Conservation (phyloP, 2,329 filamentous ascomycete species). For the Fusarium kyushuense region DNA sequence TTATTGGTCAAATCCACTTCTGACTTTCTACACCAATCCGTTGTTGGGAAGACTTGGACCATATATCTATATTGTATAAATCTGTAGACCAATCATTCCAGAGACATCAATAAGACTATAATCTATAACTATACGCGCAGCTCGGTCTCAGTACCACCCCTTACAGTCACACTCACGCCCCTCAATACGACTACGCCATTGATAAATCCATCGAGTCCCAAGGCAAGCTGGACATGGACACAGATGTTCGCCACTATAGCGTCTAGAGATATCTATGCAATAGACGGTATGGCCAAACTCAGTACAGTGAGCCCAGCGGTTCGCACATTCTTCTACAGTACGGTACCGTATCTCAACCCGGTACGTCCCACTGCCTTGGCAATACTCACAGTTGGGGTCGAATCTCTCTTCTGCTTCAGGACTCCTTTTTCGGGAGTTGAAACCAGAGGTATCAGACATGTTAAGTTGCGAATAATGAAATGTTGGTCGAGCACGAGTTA, state of each 20-base stretch:
- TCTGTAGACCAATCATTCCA: not conserved
- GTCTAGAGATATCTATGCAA: accelerated
- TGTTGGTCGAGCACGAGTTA: not conserved
- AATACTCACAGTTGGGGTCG: not conserved
- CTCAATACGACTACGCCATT: not conserved
- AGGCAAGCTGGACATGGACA: not conserved
- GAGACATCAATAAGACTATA: accelerated
- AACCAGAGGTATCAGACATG: not conserved
- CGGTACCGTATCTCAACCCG: not conserved
- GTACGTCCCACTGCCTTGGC: not conserved
- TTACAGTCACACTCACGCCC: not conserved
- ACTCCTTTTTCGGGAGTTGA: not conserved
- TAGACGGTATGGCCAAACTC: not conserved
- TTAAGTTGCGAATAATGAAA: not conserved
- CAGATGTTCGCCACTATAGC: not conserved
- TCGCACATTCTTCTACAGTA: not conserved
- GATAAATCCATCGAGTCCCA: accelerated
- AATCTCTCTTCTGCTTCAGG: not conserved
- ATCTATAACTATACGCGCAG: too few species aligned
- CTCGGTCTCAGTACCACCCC: not conserved
- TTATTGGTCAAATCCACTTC: not conserved
- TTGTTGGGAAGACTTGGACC: not conserved
- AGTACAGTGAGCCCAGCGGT: not conserved
- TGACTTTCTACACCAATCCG: not conserved
- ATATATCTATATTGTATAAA: not conserved